A percentile compares a stretch with the other conserved stretches of the same genome.
Conservation (phyloP, 768 basidiomycete species). For the Psilocybe tampanensis region DNA sequence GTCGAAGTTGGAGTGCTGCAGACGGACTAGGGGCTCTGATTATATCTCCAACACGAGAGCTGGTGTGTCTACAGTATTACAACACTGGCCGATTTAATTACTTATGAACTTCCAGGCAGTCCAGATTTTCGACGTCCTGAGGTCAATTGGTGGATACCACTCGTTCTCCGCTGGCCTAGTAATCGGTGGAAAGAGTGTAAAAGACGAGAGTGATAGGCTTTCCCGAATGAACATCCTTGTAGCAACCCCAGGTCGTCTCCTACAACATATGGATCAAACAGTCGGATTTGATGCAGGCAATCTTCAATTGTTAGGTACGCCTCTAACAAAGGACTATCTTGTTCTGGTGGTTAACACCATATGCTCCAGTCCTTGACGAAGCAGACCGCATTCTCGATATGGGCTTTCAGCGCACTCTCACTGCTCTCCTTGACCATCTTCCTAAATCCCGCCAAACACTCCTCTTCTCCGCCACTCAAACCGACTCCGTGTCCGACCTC, state of each 20-base stretch:
- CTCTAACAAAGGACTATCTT: not conserved
- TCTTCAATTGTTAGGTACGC: slow-evolving; percentile 86
- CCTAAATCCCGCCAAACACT: slow-evolving; percentile 92
- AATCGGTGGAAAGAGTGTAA: slow-evolving; percentile 94
- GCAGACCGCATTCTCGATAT: slow-evolving; percentile 96
- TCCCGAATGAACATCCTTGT: slow-evolving; percentile 98
- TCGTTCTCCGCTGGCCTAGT: slow-evolving; percentile 92
- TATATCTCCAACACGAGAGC: slow-evolving; percentile 91
- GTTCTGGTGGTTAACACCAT: slow-evolving; percentile 4
- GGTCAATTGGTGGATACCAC: slow-evolving; percentile 91
- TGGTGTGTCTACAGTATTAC: slow-evolving; percentile 54
- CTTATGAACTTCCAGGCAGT: slow-evolving; percentile 63
- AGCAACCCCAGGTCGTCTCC: slow-evolving; percentile 90
- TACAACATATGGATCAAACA: slow-evolving; percentile 99
- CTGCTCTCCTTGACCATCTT: slow-evolving; percentile 90
- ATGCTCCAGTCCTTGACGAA: slow-evolving; percentile 82
- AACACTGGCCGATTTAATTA: not conserved
- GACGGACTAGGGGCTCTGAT: slow-evolving; percentile 93
- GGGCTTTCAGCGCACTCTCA: slow-evolving; percentile 88
- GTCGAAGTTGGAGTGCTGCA: slow-evolving; percentile 90
- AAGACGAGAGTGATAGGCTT: slow-evolving; percentile 88
- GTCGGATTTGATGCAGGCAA: slow-evolving; percentile 91
- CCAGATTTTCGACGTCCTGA: slow-evolving; percentile 95
- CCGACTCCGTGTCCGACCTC: slow-evolving; percentile 83
- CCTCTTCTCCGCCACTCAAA: slow-evolving; percentile 97